phyloP scores from a whole-genome alignment of 306 rosid genomes.

The Adenanthera pavonina region DNA sequence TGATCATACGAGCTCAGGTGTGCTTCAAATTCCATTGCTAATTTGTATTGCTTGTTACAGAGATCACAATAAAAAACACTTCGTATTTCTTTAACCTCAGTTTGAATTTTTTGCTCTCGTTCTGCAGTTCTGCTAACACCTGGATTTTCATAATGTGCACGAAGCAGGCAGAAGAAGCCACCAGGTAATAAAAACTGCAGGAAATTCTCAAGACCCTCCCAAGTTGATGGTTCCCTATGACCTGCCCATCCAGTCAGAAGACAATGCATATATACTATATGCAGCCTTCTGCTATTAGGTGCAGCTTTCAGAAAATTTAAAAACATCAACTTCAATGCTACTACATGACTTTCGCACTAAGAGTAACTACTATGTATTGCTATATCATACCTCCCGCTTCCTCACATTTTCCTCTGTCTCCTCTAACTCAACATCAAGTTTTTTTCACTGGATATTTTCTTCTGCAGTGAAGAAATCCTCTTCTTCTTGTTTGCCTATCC shows the following conservation, averaged over 20 bases:
- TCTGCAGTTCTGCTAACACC: constrained; percentile 78
- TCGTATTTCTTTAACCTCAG: constrained; percentile 91
- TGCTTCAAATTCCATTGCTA: constrained; percentile 95
- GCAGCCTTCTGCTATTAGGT: constrained; percentile 93
- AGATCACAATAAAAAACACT: constrained; percentile 97
- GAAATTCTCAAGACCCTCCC: constrained; percentile 99
- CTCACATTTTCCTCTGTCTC: constrained; percentile 84
- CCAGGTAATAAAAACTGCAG: constrained; percentile 99
- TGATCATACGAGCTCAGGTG: constrained; percentile 97
- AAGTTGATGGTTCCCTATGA: constrained; percentile 94
- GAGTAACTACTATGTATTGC: constrained; percentile 47
- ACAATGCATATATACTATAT: constrained; percentile 84
- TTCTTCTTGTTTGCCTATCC: constrained; percentile 93
- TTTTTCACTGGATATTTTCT: constrained; percentile 87
- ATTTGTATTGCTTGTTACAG: constrained; percentile 96
- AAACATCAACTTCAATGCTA: constrained; percentile 76
- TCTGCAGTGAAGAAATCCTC: constrained; percentile 83
- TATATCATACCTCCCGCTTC: constrained; percentile 56
- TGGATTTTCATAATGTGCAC: constrained; percentile 98
- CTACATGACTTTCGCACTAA: constrained; percentile 48
- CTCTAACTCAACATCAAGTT: constrained; percentile 81
- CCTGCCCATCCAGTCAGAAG: constrained; percentile 87
- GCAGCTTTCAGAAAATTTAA: constrained; percentile 78
- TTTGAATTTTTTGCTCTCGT: constrained; percentile 93
- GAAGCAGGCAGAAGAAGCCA: constrained; percentile 99